phyloP scores from a whole-genome alignment of 768 basidiomycete genomes.

The Lactarius indigo region DNA sequence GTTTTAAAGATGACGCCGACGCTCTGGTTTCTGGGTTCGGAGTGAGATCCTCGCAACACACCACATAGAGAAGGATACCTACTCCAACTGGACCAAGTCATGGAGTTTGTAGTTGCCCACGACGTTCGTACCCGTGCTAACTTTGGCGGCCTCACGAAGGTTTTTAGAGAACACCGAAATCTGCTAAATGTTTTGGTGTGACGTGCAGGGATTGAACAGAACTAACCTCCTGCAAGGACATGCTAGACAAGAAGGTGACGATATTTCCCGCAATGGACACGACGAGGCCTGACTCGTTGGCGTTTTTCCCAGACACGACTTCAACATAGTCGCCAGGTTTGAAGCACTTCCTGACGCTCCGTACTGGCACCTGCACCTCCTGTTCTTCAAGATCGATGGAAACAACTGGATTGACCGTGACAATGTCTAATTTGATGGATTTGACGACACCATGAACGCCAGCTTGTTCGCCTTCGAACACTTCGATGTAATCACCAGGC shows the following conservation, averaged over 20 bases:
- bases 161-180: slow-evolving; percentile 98
- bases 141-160: slow-evolving; percentile 93
- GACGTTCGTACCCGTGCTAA: slow-evolving; percentile 82
- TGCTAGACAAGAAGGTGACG: slow-evolving; percentile 95
- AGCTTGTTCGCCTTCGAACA: slow-evolving; percentile 94
- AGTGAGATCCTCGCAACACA: background rate
- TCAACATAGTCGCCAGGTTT: slow-evolving; percentile 98
- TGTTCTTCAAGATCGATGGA: slow-evolving; percentile 78
- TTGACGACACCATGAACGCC: slow-evolving; percentile 92
- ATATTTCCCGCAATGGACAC: slow-evolving; percentile 87
- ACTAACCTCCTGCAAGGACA: slow-evolving; percentile 88
- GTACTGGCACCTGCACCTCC: slow-evolving; percentile 79
- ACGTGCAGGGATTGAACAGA: background rate
- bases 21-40: slow-evolving; percentile 68
- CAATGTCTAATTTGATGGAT: slow-evolving; percentile 81
- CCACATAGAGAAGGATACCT: slow-evolving; percentile 35
- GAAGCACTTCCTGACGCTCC: slow-evolving; percentile 91
- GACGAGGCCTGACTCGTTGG: slow-evolving; percentile 93
- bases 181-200: slow-evolving; percentile 37
- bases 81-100: slow-evolving; percentile 96
- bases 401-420: slow-evolving; percentile 75
- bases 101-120: slow-evolving; percentile 95
- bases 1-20: slow-evolving; percentile 98
- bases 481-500: slow-evolving; percentile 96
- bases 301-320: slow-evolving; percentile 93